Base-by-base conservation (phyloP, 768 basidiomycete species). In the Mrakia hoshinonis region DNA sequence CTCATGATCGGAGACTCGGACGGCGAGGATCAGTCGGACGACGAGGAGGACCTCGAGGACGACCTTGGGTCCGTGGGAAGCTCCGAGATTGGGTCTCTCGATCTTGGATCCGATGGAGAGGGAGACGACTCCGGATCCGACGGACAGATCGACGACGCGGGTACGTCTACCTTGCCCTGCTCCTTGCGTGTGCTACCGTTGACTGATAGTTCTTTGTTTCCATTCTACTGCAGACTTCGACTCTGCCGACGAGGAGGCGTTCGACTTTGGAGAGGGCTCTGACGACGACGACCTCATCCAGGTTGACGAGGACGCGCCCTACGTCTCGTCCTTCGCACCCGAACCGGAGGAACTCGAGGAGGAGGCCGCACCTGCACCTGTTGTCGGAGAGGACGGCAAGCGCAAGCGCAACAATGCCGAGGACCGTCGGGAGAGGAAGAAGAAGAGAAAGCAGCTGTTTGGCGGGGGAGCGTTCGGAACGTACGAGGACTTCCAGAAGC, bases 361-460 rank as follows among this genome's bases (percentile, higher is more conserved):
- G 18, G 48, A 29, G 13, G 63, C 52, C 51, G 51, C 68, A 39
- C 15, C n/a, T 20, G 18, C 36, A 12, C 58, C 24, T 43, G 60
- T 51, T 4, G 24, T 43, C 47, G 54, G 46, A n/a, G 36, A 15
- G 38, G 67, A 49, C 43, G 72, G 72, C 29, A 75, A 71, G 68
- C 47, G 74, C 77, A 80, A 75, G 78, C 63, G 73, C 38, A 70
- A 66, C 36, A 71, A 72, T 13, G 62, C 69, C 11, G 63, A 69
- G 43, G 74, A 82, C 10, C 79, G 75, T n/a, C 63, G 63, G 63
- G 79, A 80, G 67, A 71, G 73, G 70, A 82, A 79, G 76, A 84
- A 83, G 80, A 84, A 87, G 80, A 90, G 90, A 82, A 91, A 87
- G 81, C 77, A 76, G 64, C 70, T 61, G 31, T 61, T 36, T 36